Evolutionary conservation across 148 eudicot species (phyloP).

Genomic region (Rheum nobile): DNA sequence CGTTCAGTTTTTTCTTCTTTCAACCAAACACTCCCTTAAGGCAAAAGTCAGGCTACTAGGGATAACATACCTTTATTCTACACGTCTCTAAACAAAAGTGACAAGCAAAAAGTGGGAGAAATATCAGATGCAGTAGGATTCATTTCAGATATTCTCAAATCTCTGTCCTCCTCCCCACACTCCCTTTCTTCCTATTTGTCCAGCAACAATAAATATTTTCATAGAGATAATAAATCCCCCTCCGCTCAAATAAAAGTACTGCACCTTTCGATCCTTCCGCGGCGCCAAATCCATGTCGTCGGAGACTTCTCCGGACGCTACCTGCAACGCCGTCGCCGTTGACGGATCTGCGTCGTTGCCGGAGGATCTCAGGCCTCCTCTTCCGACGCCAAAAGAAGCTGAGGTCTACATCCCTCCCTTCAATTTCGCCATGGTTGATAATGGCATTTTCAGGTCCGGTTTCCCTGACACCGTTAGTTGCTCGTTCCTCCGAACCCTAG

Average conservation of each 20-base stretch:
- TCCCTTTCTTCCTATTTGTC: neutral
- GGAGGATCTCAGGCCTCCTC: neutral
- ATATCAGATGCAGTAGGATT: constrained; percentile 8
- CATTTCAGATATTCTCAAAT: constrained; percentile 6
- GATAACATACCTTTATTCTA: neutral
- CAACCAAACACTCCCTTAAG: neutral
- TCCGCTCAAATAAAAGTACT: neutral
- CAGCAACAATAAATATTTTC: neutral
- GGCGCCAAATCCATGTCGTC: constrained; percentile 4
- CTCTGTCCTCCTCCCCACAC: neutral
- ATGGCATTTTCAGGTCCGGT: constrained; percentile 34
- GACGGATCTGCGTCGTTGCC: neutral
- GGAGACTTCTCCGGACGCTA: neutral
- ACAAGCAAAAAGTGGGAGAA: neutral
- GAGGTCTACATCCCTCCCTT: constrained; percentile 27
- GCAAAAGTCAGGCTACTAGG: neutral
- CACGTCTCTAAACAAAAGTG: neutral
- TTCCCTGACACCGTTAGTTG: constrained; percentile 32
- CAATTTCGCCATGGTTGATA: constrained; percentile 40
- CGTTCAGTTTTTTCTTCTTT: neutral
- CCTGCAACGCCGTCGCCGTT: neutral
- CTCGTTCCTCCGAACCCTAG: constrained; percentile 35
- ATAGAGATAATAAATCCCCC: neutral
- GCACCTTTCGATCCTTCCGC: neutral
- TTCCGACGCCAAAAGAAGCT: neutral